Conservation (phyloP, 2,329 filamentous ascomycete species). For the Neonectria punicea region DNA sequence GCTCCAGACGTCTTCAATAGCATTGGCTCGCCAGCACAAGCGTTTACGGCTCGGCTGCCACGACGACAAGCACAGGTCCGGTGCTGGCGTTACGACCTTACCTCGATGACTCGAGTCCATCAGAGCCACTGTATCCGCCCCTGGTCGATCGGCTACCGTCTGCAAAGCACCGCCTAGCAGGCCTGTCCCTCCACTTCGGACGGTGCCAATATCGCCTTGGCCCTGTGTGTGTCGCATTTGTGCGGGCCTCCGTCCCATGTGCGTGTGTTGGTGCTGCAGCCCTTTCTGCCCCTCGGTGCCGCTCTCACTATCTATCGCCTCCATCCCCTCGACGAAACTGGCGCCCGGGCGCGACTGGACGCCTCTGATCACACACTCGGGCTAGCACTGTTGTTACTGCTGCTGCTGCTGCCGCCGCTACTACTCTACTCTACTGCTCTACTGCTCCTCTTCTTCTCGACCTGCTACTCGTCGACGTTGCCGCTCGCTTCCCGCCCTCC, state of each 20-base stretch:
- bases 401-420: neutral
- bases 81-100: too few relatives aligned
- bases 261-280: conserved; percentile 5
- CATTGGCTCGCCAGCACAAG: neutral
- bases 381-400: neutral
- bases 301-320: neutral
- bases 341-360: neutral
- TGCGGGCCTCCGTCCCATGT: conserved; percentile 4
- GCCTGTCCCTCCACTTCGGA: neutral
- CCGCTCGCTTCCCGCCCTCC: conserved; percentile 33
- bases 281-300: conserved; percentile 2
- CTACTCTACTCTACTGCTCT: neutral
- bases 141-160: neutral
- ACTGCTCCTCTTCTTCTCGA: neutral
- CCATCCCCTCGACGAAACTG: neutral
- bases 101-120: neutral
- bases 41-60: too few relatives aligned
- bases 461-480: conserved; percentile 29
- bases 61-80: too few relatives aligned
- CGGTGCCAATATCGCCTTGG: conserved; percentile 23
- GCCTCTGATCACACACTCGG: neutral
- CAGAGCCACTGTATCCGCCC: neutral
- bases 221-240: conserved; percentile 28
- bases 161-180: too few relatives aligned
- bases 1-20: neutral